Evolutionary conservation across 108 stramenopile genomes (phyloP), one percentile per base, ranked within the genome.

Genomic region (Epithemia pelagica): DNA sequence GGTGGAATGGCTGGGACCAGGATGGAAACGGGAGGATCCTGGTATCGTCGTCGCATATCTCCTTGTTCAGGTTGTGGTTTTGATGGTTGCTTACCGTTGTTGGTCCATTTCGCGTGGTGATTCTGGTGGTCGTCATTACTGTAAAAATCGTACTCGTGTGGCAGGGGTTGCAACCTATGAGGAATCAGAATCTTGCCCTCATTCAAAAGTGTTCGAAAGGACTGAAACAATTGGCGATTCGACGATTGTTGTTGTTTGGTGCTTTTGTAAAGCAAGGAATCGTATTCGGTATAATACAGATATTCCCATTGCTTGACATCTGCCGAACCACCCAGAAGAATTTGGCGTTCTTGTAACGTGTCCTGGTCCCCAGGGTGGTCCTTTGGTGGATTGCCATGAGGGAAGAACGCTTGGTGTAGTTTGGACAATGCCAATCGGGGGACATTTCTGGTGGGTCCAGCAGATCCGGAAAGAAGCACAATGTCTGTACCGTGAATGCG

Each of bases 131-230:
- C n/a, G 15, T 46, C 15, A 10, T 52, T n/a, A 25, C 23, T 26
- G 37, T 46, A 46, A 46, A 77, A 56, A 52, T 76, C 70, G 24
- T 24, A 54, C 21, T 29, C 66, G 56, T 76, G 75, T 52, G 75
- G 75, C 8, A 76, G 33, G 24, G 71, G 70, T 32, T 76, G 75
- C 30, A 76, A 58, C 57, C 75, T 26, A 68, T 76, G 71, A 23
- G 75, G 75, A 23, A 65, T 27, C 1, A 76, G 52, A 24, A 76
- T 46, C 28, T 30, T 26, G 0, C 71, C 75, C 24, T 61, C 26
- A 22, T 71, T 56, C 37, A 18, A 75, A 51, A n/a, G n/a, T n/a
- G 24, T 54, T 61, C 8, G 24, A 18, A 64, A 60, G 55, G 54
- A 69, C 1, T n/a, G 32, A 29, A n/a, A 28, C 24, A 19, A 74